A percentile compares a stretch with the other conserved stretches of the same genome.
Conservation (phyloP, 345 rosid genomes). For the Punica granatum region DNA sequence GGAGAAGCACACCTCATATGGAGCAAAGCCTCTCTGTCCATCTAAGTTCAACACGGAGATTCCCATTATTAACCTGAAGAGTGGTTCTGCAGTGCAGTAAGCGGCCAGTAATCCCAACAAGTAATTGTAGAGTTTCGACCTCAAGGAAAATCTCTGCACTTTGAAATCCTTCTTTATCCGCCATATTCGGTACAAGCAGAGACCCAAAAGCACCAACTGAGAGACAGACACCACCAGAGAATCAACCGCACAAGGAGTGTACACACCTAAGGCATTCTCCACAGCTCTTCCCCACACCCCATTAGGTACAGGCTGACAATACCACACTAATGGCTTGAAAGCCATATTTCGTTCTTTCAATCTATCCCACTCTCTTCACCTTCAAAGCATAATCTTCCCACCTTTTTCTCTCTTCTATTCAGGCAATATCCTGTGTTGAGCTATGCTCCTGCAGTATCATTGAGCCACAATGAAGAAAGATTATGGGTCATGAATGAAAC, state of each 20-base stretch:
- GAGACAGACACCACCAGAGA: constrained; percentile 59
- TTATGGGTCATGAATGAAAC: neutral
- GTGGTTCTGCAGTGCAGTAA: constrained; percentile 66
- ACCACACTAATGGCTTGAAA: constrained; percentile 67
- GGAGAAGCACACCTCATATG: constrained; percentile 61
- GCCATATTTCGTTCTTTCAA: constrained; percentile 36
- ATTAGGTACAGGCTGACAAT: constrained; percentile 61
- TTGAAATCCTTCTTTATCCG: constrained; percentile 55
- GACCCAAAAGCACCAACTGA: constrained; percentile 55
- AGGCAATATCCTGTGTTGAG: neutral
- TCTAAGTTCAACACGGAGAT: constrained; percentile 71
- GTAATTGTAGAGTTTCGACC: constrained; percentile 66
- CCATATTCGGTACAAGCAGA: constrained; percentile 79
- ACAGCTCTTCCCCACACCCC: constrained; percentile 76
- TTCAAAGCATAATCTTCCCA: neutral
- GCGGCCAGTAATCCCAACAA: constrained; percentile 63
- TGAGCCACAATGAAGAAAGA: neutral
- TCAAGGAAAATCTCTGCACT: constrained; percentile 57
- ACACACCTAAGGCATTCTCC: constrained; percentile 87
- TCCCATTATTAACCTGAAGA: constrained; percentile 86
- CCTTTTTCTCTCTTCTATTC: neutral
- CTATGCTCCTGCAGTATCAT: constrained; percentile 4
- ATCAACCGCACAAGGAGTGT: constrained; percentile 90
- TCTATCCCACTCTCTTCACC: constrained; percentile 1
- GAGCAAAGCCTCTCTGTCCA: constrained; percentile 69